Evolutionary conservation across 257 asterid species (phyloP).

Genomic region (Lantana camara): DNA sequence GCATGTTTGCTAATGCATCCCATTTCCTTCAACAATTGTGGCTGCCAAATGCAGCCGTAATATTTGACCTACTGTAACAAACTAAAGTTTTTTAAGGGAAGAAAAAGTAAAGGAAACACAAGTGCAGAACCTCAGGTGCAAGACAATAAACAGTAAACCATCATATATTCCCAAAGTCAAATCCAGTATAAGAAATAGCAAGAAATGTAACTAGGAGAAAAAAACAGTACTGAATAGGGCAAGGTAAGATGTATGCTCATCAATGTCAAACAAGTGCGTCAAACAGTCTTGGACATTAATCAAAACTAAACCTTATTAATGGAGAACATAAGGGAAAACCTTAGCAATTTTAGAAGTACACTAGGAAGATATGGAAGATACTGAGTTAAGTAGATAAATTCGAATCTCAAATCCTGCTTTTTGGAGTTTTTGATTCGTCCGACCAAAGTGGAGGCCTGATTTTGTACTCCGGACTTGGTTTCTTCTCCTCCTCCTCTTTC

Average conservation of each 20-base stretch:
- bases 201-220: not conserved
- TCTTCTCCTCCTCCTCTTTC: conserved; percentile 54
- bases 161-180: not conserved
- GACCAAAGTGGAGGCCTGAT: conserved; percentile 80
- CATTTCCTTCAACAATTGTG: too few relatives aligned
- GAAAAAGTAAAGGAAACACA: not conserved
- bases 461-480: conserved; percentile 39
- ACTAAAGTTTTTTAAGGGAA: too few relatives aligned
- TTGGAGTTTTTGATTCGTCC: conserved; percentile 43
- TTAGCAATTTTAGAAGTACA: too few relatives aligned
- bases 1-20: too few relatives aligned
- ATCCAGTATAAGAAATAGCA: not conserved
- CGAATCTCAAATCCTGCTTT: not conserved
- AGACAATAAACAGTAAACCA: not conserved
- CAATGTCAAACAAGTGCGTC: not conserved
- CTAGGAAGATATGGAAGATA: too few relatives aligned
- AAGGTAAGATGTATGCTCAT: not conserved
- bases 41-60: too few relatives aligned
- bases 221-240: not conserved
- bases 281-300: not conserved
- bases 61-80: too few relatives aligned
- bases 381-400: too few relatives aligned
- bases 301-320: conserved; percentile 5
- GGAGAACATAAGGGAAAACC: too few relatives aligned
- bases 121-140: not conserved